Evolutionary conservation across 352 stramenopile species (phyloP).

Genomic region (Globisporangium nodosum): DNA sequence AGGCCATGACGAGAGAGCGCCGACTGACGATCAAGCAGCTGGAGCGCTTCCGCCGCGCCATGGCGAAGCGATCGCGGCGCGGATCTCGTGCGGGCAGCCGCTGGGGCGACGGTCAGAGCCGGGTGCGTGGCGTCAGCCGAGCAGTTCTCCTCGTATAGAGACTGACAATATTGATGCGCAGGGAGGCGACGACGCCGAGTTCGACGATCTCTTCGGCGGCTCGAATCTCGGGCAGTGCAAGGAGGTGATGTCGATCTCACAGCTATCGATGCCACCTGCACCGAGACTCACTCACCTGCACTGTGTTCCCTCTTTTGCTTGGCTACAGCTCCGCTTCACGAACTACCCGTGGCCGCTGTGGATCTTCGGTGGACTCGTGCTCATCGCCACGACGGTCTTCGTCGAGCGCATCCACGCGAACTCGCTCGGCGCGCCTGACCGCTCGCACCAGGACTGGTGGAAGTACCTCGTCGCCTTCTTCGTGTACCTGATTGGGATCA

Average conservation of each 20-base stretch:
- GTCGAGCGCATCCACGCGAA: conserved; percentile 42
- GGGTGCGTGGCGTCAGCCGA: conserved; percentile 1
- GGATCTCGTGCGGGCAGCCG: conserved; percentile 5
- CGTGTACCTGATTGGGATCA: conserved; percentile 40
- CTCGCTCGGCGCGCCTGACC: conserved; percentile 11
- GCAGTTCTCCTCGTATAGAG: too few relatives aligned
- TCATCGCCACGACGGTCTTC: conserved; percentile 53
- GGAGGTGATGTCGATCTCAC: conserved; percentile 7
- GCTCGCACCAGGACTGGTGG: conserved; percentile 34
- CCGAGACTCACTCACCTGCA: not conserved
- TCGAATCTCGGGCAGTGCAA: conserved; percentile 5
- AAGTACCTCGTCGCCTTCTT: conserved; percentile 58
- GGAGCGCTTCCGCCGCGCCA: conserved; percentile 26
- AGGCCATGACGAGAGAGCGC: conserved; percentile 12
- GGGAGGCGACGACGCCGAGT: conserved; percentile 15
- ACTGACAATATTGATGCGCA: conserved; percentile 1
- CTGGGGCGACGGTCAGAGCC: conserved; percentile 7
- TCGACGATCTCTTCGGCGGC: conserved; percentile 25
- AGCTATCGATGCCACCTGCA: not conserved
- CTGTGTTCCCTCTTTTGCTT: not conserved
- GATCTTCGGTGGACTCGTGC: conserved; percentile 41
- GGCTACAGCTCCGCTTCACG: conserved; percentile 38
- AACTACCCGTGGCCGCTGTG: conserved; percentile 60
- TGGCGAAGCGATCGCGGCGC: conserved; percentile 15
- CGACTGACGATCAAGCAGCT: conserved; percentile 26